phyloP scores from a whole-genome alignment of 2,329 filamentous ascomycete species.

The Alternaria longipes region DNA sequence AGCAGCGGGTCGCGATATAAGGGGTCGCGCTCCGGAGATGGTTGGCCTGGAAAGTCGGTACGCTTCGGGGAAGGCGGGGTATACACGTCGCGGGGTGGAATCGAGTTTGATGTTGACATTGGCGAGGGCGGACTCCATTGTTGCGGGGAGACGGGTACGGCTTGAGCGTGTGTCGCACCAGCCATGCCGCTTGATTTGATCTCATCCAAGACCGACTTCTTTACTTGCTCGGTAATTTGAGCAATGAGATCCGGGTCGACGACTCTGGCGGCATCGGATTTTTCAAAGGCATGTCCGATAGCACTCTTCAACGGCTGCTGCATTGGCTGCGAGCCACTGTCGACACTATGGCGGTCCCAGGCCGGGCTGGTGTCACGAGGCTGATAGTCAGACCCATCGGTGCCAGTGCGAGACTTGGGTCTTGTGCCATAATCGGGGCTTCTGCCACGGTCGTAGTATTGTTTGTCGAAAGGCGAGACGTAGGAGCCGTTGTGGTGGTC shows the following conservation, averaged over 20 bases:
- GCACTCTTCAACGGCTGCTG: slow-evolving; percentile 64
- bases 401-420: slow-evolving; percentile 39
- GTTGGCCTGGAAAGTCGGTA: slow-evolving; percentile 41
- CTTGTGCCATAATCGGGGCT: slow-evolving; percentile 36
- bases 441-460: slow-evolving; percentile 38
- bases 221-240: slow-evolving; percentile 68
- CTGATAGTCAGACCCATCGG: slow-evolving; percentile 43
- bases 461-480: slow-evolving; percentile 31
- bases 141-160: slow-evolving; percentile 48
- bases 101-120: slow-evolving; percentile 58
- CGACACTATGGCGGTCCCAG: slow-evolving; percentile 17
- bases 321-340: slow-evolving; percentile 46
- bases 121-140: slow-evolving; percentile 52
- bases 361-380: slow-evolving; percentile 17
- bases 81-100: slow-evolving; percentile 59
- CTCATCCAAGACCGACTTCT: slow-evolving; percentile 54
- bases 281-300: slow-evolving; percentile 65
- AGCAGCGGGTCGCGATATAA: slow-evolving; percentile 42
- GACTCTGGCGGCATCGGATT: slow-evolving; percentile 58
- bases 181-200: slow-evolving; percentile 57
- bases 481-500: slow-evolving; percentile 27
- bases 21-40: slow-evolving; percentile 50
- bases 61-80: slow-evolving; percentile 64
- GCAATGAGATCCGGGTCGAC: slow-evolving; percentile 69
- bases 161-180: slow-evolving; percentile 39